These are phyloP conservation scores for Aspergillus pseudotamarii DNA, from an alignment of 2,329 filamentous ascomycete species.

Conservation along the genomic window DNA sequence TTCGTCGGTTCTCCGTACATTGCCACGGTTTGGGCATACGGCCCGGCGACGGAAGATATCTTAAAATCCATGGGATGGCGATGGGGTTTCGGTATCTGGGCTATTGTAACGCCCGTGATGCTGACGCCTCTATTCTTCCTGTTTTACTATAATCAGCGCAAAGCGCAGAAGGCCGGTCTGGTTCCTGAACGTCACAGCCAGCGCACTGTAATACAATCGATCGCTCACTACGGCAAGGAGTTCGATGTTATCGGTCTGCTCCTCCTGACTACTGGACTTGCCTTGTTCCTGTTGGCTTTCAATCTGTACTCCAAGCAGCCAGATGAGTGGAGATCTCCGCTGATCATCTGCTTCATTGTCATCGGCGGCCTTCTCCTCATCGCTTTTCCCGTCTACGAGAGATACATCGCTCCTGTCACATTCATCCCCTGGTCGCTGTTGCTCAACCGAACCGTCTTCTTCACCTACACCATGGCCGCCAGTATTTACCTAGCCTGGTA, in stretches of 20 bases:
- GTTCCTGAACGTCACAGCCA: constrained; percentile 47
- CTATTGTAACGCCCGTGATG: constrained; percentile 60
- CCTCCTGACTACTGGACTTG: constrained; percentile 51
- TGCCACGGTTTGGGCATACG: constrained; percentile 58
- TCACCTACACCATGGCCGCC: constrained; percentile 55
- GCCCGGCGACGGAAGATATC: constrained; percentile 38
- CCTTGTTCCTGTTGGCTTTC: constrained; percentile 67
- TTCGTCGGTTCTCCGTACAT: constrained; percentile 63
- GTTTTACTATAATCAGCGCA: constrained; percentile 58
- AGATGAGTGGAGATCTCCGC: constrained; percentile 3
- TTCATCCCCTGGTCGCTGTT: constrained; percentile 60
- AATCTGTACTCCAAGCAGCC: constrained; percentile 48
- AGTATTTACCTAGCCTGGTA: constrained; percentile 54
- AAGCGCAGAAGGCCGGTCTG: constrained; percentile 59
- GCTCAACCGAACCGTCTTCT: constrained; percentile 53
- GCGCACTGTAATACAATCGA: constrained; percentile 50
- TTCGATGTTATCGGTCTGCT: constrained; percentile 65
- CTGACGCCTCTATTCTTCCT: constrained; percentile 58
- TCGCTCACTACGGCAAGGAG: constrained; percentile 60
- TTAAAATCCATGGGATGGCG: constrained; percentile 57
- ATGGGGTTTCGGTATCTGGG: constrained; percentile 65
- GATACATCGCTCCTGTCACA: constrained; percentile 52
- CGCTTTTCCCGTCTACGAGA: constrained; percentile 41
- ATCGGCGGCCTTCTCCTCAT: constrained; percentile 55
- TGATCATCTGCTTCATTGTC: constrained; percentile 35